A percentile compares a stretch with the other conserved stretches of the same genome.
These are phyloP conservation scores for Pterocarpus macrocarpus DNA, from an alignment of 306 rosid species.

Conservation along the genomic window DNA sequence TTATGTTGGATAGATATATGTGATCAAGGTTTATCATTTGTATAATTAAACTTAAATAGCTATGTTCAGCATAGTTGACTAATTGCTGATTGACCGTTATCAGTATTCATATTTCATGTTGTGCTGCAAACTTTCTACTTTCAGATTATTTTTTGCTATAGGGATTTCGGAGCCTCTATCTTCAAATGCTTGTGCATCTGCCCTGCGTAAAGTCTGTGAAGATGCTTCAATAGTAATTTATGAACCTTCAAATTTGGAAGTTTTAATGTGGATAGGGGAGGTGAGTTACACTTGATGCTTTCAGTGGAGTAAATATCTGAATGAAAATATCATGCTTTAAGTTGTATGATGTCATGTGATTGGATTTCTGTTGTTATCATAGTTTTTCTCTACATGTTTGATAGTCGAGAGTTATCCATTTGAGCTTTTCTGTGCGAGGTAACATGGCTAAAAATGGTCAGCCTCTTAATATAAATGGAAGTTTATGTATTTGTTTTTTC, in stretches of 20 bases:
- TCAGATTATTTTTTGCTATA: constrained; percentile 90
- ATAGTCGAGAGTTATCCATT: constrained; percentile 4
- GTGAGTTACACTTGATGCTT: constrained; percentile 55
- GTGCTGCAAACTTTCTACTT: constrained; percentile 51
- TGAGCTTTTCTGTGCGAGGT: constrained; percentile 13
- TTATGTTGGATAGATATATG: constrained; percentile 31
- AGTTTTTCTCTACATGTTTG: constrained; percentile 19
- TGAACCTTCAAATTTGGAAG: constrained; percentile 95
- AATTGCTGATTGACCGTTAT: constrained; percentile 41
- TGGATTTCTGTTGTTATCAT: constrained; percentile 31
- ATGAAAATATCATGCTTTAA: constrained; percentile 33
- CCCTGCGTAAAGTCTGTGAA: constrained; percentile 93
- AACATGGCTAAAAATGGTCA: constrained; percentile 8
- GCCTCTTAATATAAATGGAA: constrained; percentile 18
- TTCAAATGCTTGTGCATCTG: constrained; percentile 85
- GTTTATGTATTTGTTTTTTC: constrained; percentile 19
- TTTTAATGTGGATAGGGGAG: constrained; percentile 98
- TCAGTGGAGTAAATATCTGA: constrained; percentile 35
- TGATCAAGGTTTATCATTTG: constrained; percentile 3
- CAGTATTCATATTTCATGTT: constrained; percentile 40
- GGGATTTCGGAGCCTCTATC: constrained; percentile 88
- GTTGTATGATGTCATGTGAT: constrained; percentile 28
- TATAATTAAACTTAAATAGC: constrained; percentile 35
- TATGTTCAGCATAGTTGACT: constrained; percentile 34
- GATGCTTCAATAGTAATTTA: constrained; percentile 81